These are phyloP conservation scores for Fusarium metavorans DNA, from an alignment of 2,329 filamentous ascomycete species.

Conservation along the genomic window DNA sequence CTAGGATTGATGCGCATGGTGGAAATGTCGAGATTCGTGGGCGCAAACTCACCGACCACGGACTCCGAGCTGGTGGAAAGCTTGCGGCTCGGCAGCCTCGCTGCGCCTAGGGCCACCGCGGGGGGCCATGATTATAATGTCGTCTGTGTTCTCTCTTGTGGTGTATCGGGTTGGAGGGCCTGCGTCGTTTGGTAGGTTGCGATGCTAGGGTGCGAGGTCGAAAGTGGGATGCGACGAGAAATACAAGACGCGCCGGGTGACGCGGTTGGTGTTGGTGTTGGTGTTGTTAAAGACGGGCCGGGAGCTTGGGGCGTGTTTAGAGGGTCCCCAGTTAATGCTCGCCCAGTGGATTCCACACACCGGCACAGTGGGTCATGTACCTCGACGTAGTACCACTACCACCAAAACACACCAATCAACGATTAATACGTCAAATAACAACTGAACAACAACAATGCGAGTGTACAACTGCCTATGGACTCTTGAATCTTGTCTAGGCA, in stretches of 20 bases:
- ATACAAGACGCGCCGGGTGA: constrained; percentile 39
- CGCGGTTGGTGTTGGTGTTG: constrained; percentile 41
- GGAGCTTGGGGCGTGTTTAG: constrained; percentile 35
- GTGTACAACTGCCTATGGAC: neutral
- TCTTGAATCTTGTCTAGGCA: neutral
- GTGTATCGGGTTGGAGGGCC: neutral
- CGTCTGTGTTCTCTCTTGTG: neutral
- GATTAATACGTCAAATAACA: neutral
- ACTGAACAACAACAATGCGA: neutral
- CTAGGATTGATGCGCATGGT: neutral
- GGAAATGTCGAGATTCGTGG: neutral
- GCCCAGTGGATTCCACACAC: constrained; percentile 17
- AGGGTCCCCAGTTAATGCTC: constrained; percentile 10
- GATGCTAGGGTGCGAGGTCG: constrained; percentile 2
- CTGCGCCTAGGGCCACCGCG: constrained; percentile 45
- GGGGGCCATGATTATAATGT: constrained; percentile 47
- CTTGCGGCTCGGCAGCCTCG: constrained; percentile 48
- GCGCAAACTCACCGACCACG: constrained; percentile 53
- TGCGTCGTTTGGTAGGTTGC: neutral
- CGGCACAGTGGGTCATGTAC: constrained; percentile 11
- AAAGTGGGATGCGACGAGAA: constrained; percentile 19
- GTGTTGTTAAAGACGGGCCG: constrained; percentile 36
- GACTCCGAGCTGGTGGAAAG: constrained; percentile 50
- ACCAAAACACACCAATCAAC: neutral
- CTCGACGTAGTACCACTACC: neutral